These are phyloP conservation scores for Turnera subulata DNA, from an alignment of 345 rosid species.

Conservation along the genomic window DNA sequence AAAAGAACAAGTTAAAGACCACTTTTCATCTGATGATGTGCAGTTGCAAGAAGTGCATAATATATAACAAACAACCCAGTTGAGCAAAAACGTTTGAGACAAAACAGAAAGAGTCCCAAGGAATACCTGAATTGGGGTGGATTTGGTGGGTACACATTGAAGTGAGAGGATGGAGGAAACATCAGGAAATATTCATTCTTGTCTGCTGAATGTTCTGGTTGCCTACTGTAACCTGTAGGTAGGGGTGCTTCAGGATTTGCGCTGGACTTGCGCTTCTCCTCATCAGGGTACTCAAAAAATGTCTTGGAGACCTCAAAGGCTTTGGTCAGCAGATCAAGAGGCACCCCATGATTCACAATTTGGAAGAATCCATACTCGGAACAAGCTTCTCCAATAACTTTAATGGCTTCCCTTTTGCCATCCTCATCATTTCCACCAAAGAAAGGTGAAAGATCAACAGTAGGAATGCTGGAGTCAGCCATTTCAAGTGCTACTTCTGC, in stretches of 20 bases:
- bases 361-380: slow-evolving; percentile 50
- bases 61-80: background rate
- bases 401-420: slow-evolving; percentile 31
- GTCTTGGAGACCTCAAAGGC: slow-evolving; percentile 39
- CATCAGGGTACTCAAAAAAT: slow-evolving; percentile 29
- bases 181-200: slow-evolving; percentile 40
- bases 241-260: slow-evolving; percentile 31
- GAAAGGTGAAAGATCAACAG: slow-evolving; percentile 44
- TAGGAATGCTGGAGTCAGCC: slow-evolving; percentile 24
- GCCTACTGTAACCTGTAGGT: slow-evolving; percentile 42
- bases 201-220: slow-evolving; percentile 35
- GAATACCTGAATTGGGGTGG: slow-evolving; percentile 41
- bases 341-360: slow-evolving; percentile 38
- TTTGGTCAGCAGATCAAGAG: slow-evolving; percentile 23
- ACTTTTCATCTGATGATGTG: too few relatives aligned
- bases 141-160: slow-evolving; percentile 42
- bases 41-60: too few relatives aligned
- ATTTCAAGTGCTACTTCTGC: background rate
- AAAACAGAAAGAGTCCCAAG: background rate
- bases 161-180: slow-evolving; percentile 37
- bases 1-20: too few relatives aligned
- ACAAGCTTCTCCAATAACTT: slow-evolving; percentile 35
- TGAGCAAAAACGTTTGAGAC: background rate
- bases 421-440: slow-evolving; percentile 28
- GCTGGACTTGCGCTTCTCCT: slow-evolving; percentile 34